Evolutionary conservation across 805 yeast species (phyloP), one percentile per base, ranked within the genome.

Genomic region (Kuraishia ogatae): DNA sequence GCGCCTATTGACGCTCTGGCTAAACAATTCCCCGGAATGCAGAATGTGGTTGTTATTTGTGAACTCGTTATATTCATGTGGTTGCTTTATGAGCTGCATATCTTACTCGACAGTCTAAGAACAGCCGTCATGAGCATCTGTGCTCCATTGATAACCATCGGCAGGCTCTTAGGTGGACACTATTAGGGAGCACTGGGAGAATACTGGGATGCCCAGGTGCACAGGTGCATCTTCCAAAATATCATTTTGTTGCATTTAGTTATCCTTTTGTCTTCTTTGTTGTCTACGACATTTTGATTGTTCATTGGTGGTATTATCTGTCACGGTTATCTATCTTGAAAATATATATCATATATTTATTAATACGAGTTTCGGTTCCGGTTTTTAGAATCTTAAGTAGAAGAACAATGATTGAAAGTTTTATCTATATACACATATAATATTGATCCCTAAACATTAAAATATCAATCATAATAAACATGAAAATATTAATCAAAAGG

Each of bases 61-160:
- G 56, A 54, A 29, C 56, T 54, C 51, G 51, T 47, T 10, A 51
- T 54, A 11, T 50, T 50, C 48, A 21, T 19, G 8, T 23, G 28
- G 26, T 51, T 54, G 13, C 48, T 51, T 24, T 54, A 54, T 47
- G 56, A 54, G 39, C 19, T 50, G 10, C 54, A 54, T 47, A 39
- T 35, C 23, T 22, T 54, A 26, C 21, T 54, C 21, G 51, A 51
- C 49, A 50, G 51, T 26, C 2, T 54, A 35, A 54, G 46, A 20
- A 47, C 51, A 49, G 48, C 48, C 48, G 24, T 54, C 21, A 50
- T 35, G 39, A 48, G 53, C 20, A 26, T 54, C 23, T 51, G 50
- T 23, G 48, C 53, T 15, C 56, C 56, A 17, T 28, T 54, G n/a
- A 19, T 54, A 24, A 43, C 52, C 49, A 28, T 53, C 49, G 28